phyloP scores from a whole-genome alignment of 441 rosid species.

The Bocquillonia castaneifolia region DNA sequence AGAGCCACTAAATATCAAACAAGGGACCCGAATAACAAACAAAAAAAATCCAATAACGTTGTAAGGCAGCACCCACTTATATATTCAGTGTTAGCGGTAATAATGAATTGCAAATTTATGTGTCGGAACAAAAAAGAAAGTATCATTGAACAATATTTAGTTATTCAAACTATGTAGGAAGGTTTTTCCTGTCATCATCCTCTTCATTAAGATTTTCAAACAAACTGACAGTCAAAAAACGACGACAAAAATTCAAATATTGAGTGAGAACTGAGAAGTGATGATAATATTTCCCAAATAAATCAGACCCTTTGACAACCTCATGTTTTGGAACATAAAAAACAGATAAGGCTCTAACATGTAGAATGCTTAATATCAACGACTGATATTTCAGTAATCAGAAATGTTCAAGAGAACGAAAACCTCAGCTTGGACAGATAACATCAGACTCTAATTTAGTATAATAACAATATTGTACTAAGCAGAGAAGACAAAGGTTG shows the following conservation, averaged over 20 bases:
- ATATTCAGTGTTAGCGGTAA: background rate
- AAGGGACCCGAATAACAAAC: too few species aligned
- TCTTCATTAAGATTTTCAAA: background rate
- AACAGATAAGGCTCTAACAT: background rate
- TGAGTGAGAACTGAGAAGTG: background rate
- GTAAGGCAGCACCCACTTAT: background rate
- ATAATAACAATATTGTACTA: background rate
- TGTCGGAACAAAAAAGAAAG: background rate
- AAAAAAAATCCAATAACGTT: too few species aligned
- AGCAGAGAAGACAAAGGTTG: background rate
- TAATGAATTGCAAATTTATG: background rate
- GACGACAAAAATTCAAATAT: background rate
- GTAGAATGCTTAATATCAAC: background rate
- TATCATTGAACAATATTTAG: background rate
- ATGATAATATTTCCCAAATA: background rate
- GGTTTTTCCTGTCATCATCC: background rate
- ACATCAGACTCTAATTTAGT: conserved; percentile 7
- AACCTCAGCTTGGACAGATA: background rate
- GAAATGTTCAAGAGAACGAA: background rate
- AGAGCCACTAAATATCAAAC: background rate
- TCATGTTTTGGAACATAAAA: background rate
- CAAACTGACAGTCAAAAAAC: background rate
- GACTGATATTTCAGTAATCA: background rate
- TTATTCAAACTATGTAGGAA: background rate
- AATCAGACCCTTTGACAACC: background rate